A percentile compares a stretch with the other conserved stretches of the same genome.
These are phyloP conservation scores for Paramecium bursaria DNA, from an alignment of 73 alveolate genomes.

Conservation along the genomic window DNA sequence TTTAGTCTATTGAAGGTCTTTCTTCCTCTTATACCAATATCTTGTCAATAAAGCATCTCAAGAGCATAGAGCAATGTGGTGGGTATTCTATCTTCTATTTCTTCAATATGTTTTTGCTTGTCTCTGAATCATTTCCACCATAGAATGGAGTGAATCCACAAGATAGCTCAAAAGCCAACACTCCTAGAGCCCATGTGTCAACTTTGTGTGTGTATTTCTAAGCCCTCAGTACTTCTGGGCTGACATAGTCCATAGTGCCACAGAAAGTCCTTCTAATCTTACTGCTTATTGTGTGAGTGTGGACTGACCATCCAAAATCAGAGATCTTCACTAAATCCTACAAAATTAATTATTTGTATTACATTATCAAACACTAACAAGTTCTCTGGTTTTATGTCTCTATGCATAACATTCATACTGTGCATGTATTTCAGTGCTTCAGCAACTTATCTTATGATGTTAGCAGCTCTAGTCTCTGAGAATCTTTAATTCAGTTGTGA, in stretches of 20 bases:
- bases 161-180: constrained; percentile 70
- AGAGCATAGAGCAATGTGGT: too few relatives aligned
- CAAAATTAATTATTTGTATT: neutral
- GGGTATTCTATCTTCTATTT: too few relatives aligned
- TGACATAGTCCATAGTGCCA: constrained; percentile 81
- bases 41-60: too few relatives aligned
- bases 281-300: constrained; percentile 71
- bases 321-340: constrained; percentile 69
- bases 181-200: constrained; percentile 95
- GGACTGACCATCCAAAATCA: constrained; percentile 81
- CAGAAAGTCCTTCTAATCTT: constrained; percentile 63
- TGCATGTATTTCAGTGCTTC: constrained; percentile 81
- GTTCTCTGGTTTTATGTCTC: constrained; percentile 89
- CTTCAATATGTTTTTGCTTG: constrained; percentile 70
- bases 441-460: constrained; percentile 73
- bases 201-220: constrained; percentile 85
- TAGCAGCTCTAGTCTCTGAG: constrained; percentile 78
- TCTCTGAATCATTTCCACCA: constrained; percentile 55
- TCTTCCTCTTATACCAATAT: too few relatives aligned
- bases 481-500: constrained; percentile 68
- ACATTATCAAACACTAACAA: constrained; percentile 64
- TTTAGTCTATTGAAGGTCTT: too few relatives aligned
- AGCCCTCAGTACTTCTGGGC: constrained; percentile 91
- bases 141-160: constrained; percentile 81
- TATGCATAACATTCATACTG: constrained; percentile 79